phyloP scores from a whole-genome alignment of 169 alveolate genomes.

The Plasmodium blacklocki region DNA sequence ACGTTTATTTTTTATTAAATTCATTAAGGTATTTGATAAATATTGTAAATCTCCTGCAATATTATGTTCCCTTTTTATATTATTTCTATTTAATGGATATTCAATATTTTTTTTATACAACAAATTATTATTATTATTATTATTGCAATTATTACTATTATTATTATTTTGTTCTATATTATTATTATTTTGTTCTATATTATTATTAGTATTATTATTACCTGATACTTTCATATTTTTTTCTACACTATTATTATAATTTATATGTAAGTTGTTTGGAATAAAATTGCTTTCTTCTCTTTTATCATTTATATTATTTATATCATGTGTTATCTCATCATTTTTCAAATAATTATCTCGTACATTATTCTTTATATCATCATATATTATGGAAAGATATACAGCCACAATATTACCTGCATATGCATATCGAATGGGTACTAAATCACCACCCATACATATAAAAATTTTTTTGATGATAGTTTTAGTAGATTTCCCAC shows the following conservation, averaged over 20 bases:
- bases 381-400: slow-evolving; percentile 74
- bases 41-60: slow-evolving; percentile 37
- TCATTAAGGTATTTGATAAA: slow-evolving; percentile 70
- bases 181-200: not conserved
- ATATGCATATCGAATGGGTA: slow-evolving; percentile 82
- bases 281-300: not conserved
- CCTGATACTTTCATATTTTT: not conserved
- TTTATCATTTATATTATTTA: not conserved
- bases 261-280: too few relatives aligned
- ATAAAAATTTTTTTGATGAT: slow-evolving; percentile 77
- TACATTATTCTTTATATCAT: not conserved
- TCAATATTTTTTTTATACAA: not conserved
- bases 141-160: too few relatives aligned
- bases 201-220: not conserved
- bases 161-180: not conserved
- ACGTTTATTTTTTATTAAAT: slow-evolving; percentile 70
- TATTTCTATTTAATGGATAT: not conserved
- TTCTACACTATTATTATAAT: not conserved
- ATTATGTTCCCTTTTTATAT: not conserved
- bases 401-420: slow-evolving; percentile 88
- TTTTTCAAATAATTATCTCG: not conserved
- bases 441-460: slow-evolving; percentile 89
- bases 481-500: slow-evolving; percentile 71
- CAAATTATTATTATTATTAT: slow-evolving; percentile 9
- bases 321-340: slow-evolving; percentile 3